These are phyloP conservation scores for Silene conica DNA, from an alignment of 148 eudicot genomes.

Conservation along the genomic window DNA sequence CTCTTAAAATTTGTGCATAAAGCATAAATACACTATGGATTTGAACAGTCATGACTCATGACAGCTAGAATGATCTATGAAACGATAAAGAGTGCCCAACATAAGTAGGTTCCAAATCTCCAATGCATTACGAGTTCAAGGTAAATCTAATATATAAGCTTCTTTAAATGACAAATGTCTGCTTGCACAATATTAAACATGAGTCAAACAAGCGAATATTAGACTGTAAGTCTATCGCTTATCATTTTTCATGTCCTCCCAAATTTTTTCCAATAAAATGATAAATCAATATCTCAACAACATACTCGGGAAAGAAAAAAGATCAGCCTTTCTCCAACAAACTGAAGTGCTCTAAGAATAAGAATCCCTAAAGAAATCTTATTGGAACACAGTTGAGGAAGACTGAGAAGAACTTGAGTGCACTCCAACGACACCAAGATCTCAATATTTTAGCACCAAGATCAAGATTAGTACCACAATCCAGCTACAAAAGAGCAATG, in stretches of 20 bases:
- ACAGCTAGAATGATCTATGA: too few species aligned
- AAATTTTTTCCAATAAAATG: background rate
- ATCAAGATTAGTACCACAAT: background rate
- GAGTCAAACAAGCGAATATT: background rate
- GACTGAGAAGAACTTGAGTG: background rate
- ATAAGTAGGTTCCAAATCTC: too few species aligned
- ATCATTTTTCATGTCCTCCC: background rate
- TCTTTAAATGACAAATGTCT: background rate
- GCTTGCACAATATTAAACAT: background rate
- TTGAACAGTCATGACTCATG: too few species aligned
- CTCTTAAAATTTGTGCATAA: too few species aligned
- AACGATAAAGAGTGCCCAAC: too few species aligned
- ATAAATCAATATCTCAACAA: background rate
- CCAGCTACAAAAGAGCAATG: background rate
- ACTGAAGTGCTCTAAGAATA: background rate
- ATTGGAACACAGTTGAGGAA: background rate
- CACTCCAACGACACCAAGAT: background rate
- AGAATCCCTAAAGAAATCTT: background rate
- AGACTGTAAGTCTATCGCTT: too few species aligned
- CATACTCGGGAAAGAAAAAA: background rate
- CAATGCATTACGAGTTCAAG: background rate
- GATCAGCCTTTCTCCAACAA: background rate
- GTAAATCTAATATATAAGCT: background rate
- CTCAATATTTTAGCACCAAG: background rate
- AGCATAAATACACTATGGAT: too few species aligned